Conservation (phyloP, 805 yeast genomes). For the Tetrapisispora pingtungensis region DNA sequence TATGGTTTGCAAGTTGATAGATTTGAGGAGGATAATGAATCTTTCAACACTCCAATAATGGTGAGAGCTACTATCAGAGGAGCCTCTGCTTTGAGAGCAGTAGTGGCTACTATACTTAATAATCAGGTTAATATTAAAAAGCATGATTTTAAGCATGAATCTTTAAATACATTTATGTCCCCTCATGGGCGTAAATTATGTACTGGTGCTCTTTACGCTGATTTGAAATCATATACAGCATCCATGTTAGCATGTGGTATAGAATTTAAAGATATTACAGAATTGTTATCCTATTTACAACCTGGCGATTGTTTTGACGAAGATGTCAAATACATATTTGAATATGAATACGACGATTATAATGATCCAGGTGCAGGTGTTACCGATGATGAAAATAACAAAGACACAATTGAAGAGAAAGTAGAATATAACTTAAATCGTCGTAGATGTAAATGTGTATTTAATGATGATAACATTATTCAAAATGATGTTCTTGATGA, state of each 20-base stretch:
- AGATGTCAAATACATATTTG: constrained; percentile 53
- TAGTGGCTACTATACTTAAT: constrained; percentile 52
- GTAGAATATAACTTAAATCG: not conserved
- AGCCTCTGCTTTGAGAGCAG: constrained; percentile 50
- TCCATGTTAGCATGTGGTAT: constrained; percentile 42
- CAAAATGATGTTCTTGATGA: constrained; percentile 21
- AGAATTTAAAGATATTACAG: constrained; percentile 41
- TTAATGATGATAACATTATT: constrained; percentile 27
- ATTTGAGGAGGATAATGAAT: constrained; percentile 34
- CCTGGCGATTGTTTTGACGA: constrained; percentile 59
- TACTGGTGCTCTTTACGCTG: constrained; percentile 50
- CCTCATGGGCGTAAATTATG: constrained; percentile 57
- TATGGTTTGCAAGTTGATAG: constrained; percentile 54
- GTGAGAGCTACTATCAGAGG: constrained; percentile 49
- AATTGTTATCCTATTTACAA: constrained; percentile 44
- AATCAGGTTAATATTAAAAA: constrained; percentile 32
- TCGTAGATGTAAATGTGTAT: constrained; percentile 30
- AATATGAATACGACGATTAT: constrained; percentile 41
- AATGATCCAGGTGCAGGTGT: constrained; percentile 15
- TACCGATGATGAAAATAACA: constrained; percentile 5
- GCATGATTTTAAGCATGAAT: constrained; percentile 52
- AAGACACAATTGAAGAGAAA: not conserved
- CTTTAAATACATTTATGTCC: constrained; percentile 50
- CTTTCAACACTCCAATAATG: constrained; percentile 35
- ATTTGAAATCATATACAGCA: constrained; percentile 48